Evolutionary conservation across 78 protist genomes (phyloP).

Genomic region (Polysphondylium violaceum): DNA sequence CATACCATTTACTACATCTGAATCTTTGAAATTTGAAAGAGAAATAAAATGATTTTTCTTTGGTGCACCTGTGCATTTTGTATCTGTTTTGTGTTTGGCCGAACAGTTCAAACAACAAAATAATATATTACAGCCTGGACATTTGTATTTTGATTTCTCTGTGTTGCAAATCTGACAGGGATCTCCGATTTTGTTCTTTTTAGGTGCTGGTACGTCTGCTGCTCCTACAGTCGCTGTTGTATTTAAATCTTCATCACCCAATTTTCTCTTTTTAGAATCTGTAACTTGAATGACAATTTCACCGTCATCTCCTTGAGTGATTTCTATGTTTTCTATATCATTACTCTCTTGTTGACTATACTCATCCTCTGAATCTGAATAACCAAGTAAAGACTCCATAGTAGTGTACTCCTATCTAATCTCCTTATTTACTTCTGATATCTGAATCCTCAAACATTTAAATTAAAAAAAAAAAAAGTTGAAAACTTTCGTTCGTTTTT

Average conservation of each 20-base stretch:
- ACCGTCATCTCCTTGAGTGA: too few relatives aligned
- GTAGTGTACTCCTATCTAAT: too few relatives aligned
- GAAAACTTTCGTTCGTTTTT: too few relatives aligned
- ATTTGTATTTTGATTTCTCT: slow-evolving; percentile 44
- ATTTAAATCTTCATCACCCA: background rate
- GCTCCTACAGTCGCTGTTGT: background rate
- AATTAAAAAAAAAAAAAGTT: too few relatives aligned
- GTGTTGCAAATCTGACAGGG: slow-evolving; percentile 25
- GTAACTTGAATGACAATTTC: too few relatives aligned
- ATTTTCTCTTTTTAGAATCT: too few relatives aligned
- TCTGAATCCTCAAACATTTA: too few relatives aligned
- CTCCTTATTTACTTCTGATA: too few relatives aligned
- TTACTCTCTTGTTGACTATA: too few relatives aligned
- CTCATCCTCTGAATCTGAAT: too few relatives aligned
- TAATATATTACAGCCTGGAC: slow-evolving; percentile 47
- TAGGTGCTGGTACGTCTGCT: background rate
- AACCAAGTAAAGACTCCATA: too few relatives aligned
- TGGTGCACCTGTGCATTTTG: slow-evolving; percentile 30
- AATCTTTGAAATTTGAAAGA: slow-evolving; percentile 19
- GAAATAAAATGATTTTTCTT: slow-evolving; percentile 46
- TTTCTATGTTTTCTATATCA: too few relatives aligned
- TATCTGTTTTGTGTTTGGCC: slow-evolving; percentile 6
- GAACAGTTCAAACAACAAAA: slow-evolving; percentile 22
- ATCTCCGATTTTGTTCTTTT: slow-evolving; percentile 2
- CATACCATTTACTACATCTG: slow-evolving; percentile 64